Evolutionary conservation across 495 filamentous ascomycete species (phyloP), one percentile per base, ranked within the genome.

Genomic region (Xylaria curta): DNA sequence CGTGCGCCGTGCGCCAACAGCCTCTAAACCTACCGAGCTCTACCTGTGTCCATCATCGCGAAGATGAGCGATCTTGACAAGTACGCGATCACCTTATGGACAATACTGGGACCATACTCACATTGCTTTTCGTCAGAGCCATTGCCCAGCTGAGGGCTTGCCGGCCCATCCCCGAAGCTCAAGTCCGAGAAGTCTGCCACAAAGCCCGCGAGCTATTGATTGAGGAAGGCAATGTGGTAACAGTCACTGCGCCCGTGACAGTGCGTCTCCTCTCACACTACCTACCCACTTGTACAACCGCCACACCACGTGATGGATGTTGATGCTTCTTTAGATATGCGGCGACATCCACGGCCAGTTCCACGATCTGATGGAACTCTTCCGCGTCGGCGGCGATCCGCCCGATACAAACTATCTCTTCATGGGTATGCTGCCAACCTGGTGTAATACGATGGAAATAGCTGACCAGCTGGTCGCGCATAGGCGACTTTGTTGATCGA

Each of bases 321-420:
- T 77, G 26, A 75, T 62, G 63, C 8, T 59, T 65, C 49, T 59
- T 21, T 58, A 91, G 90, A 98, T 99, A 89, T 99, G 96, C 79
- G 96, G 96, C 64, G 96, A 99, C 78, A 99, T 99, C 73, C 95
- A 99, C 76, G 96, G 96, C 72, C 96, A 99, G 79, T 99, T 99
- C 78, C 96, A 99, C 80, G 96, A 99, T 78, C 79, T 99, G 76
- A 99, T 99, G 96, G 96, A 99, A 83, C 88, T 99, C 21, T 99
- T 99, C 81, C 90, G 94, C 60, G 94, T 98, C 17, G 96, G 96
- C 68, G 96, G 96, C 46, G 93, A 97, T 77, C 93, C 96, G 2
- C 96, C 96, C 21, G 96, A 99, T 76, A 99, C 96, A 26, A 97
- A 98, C 79, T 99, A 99, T 81, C 89, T 99, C 0, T 99, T 99